A percentile compares a stretch with the other conserved stretches of the same genome.
These are phyloP conservation scores for Lophiostoma macrostomum DNA, from an alignment of 495 filamentous ascomycete genomes.

Conservation along the genomic window DNA sequence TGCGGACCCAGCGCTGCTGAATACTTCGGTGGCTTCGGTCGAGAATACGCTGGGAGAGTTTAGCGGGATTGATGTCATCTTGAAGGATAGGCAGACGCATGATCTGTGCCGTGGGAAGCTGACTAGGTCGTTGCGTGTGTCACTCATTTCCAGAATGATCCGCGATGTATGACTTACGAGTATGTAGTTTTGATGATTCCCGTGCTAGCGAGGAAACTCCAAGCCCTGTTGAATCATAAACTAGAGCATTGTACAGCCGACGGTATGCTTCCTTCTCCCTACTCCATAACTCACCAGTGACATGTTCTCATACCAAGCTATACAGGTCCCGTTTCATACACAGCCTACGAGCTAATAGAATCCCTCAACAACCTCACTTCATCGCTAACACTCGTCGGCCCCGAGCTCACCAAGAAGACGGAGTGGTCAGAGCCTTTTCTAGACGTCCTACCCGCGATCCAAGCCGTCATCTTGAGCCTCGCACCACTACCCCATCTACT, in stretches of 20 bases:
- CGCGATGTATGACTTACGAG: no score
- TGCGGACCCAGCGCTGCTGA: not conserved
- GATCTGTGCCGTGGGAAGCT: not conserved
- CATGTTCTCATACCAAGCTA: no score
- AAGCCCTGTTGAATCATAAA: no score
- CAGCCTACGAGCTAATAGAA: not conserved
- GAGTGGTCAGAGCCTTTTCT: not conserved
- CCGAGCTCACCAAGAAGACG: not conserved
- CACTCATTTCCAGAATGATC: not conserved
- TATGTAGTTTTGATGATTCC: no score
- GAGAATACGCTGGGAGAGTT: not conserved
- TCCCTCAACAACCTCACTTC: not conserved
- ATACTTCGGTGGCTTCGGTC: not conserved
- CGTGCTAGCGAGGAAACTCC: no score
- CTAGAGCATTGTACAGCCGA: no score
- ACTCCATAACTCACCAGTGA: no score
- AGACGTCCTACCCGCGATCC: not conserved
- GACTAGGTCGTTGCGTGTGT: not conserved
- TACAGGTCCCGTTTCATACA: not conserved
- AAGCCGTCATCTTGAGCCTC: not conserved
- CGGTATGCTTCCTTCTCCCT: no score
- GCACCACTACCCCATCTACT: not conserved
- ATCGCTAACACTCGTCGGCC: not conserved
- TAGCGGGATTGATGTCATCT: not conserved
- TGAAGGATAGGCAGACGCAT: slow-evolving; percentile 1